Percentiles rank a stretch among this genome's conserved stretches.
Conservation (phyloP, 2,329 filamentous ascomycete species). For the Microdochium paspali region DNA sequence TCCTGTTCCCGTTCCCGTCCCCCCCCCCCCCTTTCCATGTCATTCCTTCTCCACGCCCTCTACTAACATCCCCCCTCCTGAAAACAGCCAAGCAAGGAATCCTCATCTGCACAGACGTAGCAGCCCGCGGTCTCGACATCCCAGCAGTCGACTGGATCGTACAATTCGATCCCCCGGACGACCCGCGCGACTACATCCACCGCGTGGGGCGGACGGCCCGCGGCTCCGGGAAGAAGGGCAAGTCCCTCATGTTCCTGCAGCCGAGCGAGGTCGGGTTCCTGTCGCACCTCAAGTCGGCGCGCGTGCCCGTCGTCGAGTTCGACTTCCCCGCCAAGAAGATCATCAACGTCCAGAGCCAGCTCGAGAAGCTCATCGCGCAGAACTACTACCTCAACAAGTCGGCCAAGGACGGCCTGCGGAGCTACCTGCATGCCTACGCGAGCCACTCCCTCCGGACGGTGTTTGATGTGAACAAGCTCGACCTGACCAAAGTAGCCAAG, state of each 20-base stretch:
- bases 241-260: conserved; percentile 86
- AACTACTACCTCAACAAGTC: conserved; percentile 97
- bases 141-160: conserved; percentile 94
- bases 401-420: conserved; percentile 69
- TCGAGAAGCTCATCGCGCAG: conserved; percentile 87
- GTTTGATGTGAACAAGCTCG: conserved; percentile 75
- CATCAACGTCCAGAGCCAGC: conserved; percentile 78
- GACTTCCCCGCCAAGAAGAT: conserved; percentile 92
- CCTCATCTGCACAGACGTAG: conserved; percentile 93
- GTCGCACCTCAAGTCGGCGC: conserved; percentile 79
- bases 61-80: too few species aligned
- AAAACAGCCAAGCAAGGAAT: conserved; percentile 63
- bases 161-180: conserved; percentile 90
- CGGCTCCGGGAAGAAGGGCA: conserved; percentile 73
- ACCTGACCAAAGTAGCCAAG: conserved; percentile 77
- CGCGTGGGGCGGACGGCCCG: conserved; percentile 90
- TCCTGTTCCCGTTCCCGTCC: too few species aligned
- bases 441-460: conserved; percentile 75
- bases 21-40: too few species aligned
- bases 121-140: conserved; percentile 90
- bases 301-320: conserved; percentile 91
- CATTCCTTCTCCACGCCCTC: too few species aligned
- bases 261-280: conserved; percentile 90
- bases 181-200: conserved; percentile 87
- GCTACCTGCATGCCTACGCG: conserved; percentile 91